phyloP scores from a whole-genome alignment of 176 grass and related monocot genomes.

The Oryza meyeriana region DNA sequence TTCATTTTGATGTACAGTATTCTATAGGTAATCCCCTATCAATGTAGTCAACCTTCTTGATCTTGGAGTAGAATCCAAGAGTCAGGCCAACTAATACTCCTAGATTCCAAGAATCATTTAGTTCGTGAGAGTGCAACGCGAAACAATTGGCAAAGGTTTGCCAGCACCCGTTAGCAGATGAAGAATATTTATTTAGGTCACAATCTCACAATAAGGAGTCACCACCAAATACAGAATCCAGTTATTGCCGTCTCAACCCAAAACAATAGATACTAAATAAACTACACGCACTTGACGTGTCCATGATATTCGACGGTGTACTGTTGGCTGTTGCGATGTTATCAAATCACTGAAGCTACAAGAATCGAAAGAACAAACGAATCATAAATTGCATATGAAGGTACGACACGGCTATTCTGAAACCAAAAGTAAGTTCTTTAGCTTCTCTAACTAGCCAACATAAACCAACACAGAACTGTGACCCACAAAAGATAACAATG shows the following conservation, averaged over 20 bases:
- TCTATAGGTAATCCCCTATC: neutral
- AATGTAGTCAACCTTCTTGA: neutral
- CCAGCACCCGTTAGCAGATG: neutral
- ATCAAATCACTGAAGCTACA: neutral
- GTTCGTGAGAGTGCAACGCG: neutral
- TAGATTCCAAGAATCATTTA: neutral
- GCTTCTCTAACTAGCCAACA: neutral
- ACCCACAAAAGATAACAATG: neutral
- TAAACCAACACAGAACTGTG: neutral
- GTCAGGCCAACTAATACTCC: neutral
- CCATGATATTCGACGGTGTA: neutral
- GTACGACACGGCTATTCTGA: neutral
- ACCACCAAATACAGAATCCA: constrained; percentile 21
- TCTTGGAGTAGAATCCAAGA: neutral
- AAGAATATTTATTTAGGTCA: constrained; percentile 30
- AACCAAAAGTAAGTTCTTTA: neutral
- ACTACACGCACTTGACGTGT: neutral
- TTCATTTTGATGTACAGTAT: neutral
- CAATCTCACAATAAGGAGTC: constrained; percentile 42
- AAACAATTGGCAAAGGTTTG: neutral
- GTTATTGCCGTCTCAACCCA: constrained; percentile 3
- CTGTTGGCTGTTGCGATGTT: neutral
- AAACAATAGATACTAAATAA: neutral
- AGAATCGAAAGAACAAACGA: constrained; percentile 6
- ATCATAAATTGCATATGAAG: neutral